Base-by-base conservation (phyloP, 768 basidiomycete genomes). In the Termitomyces sp. region DNA sequence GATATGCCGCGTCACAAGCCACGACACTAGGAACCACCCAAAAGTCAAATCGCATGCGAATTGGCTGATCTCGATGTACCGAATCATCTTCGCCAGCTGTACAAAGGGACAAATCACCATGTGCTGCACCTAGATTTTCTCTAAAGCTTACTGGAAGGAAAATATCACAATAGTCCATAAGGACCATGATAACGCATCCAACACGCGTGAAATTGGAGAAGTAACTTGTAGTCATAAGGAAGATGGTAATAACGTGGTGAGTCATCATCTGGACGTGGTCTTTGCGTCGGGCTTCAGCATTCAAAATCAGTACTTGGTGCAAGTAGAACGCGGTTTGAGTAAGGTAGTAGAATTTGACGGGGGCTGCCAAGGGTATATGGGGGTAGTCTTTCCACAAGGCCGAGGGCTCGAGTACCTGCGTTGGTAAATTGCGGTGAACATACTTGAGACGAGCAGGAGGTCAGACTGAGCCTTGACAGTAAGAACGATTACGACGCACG, bases 231-330 rank as follows among this genome's bases (percentile, higher is more conserved):
- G 79, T 72, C 74, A 98, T 85, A 61, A 99, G 83, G 51, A 79
- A 68, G 61, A 95, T 81, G 13, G 95, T 96, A 64, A 98, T 89
- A 65, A 96, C 69, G 70, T 99, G 97, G 76, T 99, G 97, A 28
- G 87, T 77, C 83, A 98, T 90, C 96, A 98, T 98, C 74, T 98
- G 96, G 66, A 79, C 77, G 72, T 98, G 93, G 72, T 99, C 97
- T 70, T 93, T 94, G 58, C 97, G 80, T 56, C 86, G 83, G 41
- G 87, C 93, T 72, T 99, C 97, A 30, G 95, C 88, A 72, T 98
- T 93, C 71, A 99, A 82, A 59, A 96, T 87, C 61, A 98, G 78
- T 12, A 97, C 79, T 72, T 95, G 94, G 70, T 98, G 95, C 55
- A 89, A 73, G 75, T 97, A 99, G 74, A 95, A 95, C 41, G 91